Percentiles rank a stretch among this genome's conserved stretches.
phyloP scores from a whole-genome alignment of 257 asterid species.

The Rhazya stricta region DNA sequence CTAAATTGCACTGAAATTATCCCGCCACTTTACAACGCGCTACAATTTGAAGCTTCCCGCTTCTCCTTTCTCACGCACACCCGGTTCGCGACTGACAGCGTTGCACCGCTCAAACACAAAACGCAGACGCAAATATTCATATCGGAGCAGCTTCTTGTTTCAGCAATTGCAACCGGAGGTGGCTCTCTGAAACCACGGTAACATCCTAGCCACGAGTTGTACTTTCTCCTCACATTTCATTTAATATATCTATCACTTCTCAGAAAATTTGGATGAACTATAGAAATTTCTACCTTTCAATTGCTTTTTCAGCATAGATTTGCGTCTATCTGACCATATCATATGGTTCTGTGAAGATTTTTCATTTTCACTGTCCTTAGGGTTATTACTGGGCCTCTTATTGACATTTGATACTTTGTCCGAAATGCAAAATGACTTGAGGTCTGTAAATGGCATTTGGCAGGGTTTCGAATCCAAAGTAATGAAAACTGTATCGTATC shows the following conservation, averaged over 20 bases:
- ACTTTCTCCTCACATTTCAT: background rate
- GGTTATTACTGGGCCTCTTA: background rate
- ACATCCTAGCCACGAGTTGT: background rate
- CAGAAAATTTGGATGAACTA: background rate
- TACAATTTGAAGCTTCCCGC: conserved; percentile 30
- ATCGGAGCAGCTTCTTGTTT: conserved; percentile 6
- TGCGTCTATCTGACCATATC: background rate
- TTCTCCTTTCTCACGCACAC: background rate
- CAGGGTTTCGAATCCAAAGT: background rate
- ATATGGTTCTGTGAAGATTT: background rate
- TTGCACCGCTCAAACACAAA: background rate
- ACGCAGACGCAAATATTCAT: background rate
- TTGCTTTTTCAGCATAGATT: background rate
- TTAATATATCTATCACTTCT: background rate
- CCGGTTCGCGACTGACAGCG: background rate
- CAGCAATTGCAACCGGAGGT: conserved; percentile 11
- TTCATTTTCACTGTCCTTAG: conserved; percentile 3
- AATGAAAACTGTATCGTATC: background rate
- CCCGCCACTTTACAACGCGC: conserved; percentile 53
- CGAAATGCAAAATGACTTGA: too few species aligned
- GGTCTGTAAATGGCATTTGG: background rate
- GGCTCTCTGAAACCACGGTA: background rate
- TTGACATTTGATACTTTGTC: background rate
- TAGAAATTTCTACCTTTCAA: background rate
- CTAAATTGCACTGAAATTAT: conserved; percentile 24